Base-by-base conservation (phyloP, 2,329 filamentous ascomycete genomes). In the Thelonectria olida region DNA sequence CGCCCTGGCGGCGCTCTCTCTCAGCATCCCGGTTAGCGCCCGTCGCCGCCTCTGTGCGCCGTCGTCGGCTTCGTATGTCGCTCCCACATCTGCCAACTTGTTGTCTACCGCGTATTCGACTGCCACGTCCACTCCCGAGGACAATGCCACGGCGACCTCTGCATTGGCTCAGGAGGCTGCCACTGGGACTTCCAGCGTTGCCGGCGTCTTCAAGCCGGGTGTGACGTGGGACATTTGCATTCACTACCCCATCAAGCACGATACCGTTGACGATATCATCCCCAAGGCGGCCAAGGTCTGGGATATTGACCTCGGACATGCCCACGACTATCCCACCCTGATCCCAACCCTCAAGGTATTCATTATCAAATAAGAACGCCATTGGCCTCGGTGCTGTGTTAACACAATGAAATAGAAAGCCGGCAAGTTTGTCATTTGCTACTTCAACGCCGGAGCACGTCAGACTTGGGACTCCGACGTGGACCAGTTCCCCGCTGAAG, bases 381-480 rank as follows among this genome's bases (percentile, higher is more conserved):
- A 3, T n/a, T 20, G 19, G 3, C 12, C 2, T n/a, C 8, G 1
- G 10, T 62, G 34, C 44, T 61, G 13, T 62, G 34, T 41, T 61
- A 15, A 64, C 50, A 28, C 22, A 19, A 7, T 6, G 2, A 15
- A 34, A 10, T 25, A 72, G 65, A 60, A 62, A 27, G 64, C 70
- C 25, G 68, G 68, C 38, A 76, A 76, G 23, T 71, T 73, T 25
- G 67, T 76, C 2, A 66, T 76, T 17, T 76, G 74, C 63, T 76
- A 76, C 65, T 73, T 76, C 65, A 76, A 76, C 45, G 69, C 69
- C 15, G 73, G 74, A 36, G 74, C 74, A 10, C 54, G 73, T 10
- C 72, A 76, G 58, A 58, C 31, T 25, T 75, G 70, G 70, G 73
- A 75, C 42, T 49, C 65, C 2, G 72, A 74, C 53, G 66, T 59